phyloP scores from a whole-genome alignment of 2,329 filamentous ascomycete genomes.

The Hypoxylon sp. region DNA sequence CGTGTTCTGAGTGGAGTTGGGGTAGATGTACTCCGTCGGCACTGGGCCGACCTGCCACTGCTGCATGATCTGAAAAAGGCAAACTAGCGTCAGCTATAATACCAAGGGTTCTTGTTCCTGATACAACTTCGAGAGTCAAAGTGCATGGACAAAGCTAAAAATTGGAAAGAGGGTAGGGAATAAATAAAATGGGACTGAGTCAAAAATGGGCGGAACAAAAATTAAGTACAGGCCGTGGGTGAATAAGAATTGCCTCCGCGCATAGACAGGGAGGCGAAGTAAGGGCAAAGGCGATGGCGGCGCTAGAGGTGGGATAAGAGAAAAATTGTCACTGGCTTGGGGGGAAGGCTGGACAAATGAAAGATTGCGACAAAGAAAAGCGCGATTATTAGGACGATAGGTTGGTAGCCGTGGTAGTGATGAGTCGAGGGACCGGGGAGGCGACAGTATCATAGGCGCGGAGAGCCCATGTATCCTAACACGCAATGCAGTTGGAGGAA shows the following conservation, averaged over 20 bases:
- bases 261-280: constrained; percentile 29
- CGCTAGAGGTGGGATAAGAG: constrained; percentile 28
- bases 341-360: constrained; percentile 22
- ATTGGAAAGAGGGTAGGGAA: constrained; percentile 14
- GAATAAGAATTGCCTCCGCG: constrained; percentile 26
- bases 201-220: constrained; percentile 25
- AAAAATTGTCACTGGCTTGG: constrained; percentile 30
- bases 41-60: constrained; percentile 69
- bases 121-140: constrained; percentile 25
- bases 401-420: constrained; percentile 5
- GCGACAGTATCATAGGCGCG: constrained; percentile 10
- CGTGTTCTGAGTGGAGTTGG: constrained; percentile 60
- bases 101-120: constrained; percentile 26
- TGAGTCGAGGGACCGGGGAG: constrained; percentile 23
- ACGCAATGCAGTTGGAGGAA: constrained; percentile 9
- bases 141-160: constrained; percentile 28
- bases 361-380: constrained; percentile 22
- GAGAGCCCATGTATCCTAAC: constrained; percentile 21
- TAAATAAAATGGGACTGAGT: constrained; percentile 29
- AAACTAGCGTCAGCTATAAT: constrained; percentile 46
- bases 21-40: constrained; percentile 64
- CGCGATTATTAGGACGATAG: constrained; percentile 14
- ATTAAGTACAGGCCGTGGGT: constrained; percentile 18
- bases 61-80: constrained; percentile 61
- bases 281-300: constrained; percentile 18